phyloP scores from a whole-genome alignment of 2,329 filamentous ascomycete species.

The Hypoxylon sp. region DNA sequence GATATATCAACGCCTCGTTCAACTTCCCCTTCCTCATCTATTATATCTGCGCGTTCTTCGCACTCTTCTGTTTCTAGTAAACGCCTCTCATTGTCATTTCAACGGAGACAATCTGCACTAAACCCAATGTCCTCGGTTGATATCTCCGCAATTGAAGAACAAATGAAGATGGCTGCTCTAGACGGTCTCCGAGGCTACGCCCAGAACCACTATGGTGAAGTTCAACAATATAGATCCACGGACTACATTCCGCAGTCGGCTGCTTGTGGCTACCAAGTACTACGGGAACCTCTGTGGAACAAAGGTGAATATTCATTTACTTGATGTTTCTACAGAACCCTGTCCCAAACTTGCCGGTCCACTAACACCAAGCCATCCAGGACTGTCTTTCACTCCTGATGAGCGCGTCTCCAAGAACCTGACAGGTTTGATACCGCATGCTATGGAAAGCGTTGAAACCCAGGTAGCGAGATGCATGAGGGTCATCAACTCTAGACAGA shows the following conservation, averaged over 20 bases:
- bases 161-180: constrained; percentile 72
- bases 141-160: constrained; percentile 69
- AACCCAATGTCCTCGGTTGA: constrained; percentile 72
- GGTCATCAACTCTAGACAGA: constrained; percentile 79
- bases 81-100: constrained; percentile 65
- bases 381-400: constrained; percentile 75
- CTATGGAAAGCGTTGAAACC: constrained; percentile 72
- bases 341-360: constrained; percentile 15
- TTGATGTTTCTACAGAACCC: constrained; percentile 40
- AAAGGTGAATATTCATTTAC: constrained; percentile 64
- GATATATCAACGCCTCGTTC: constrained; percentile 71
- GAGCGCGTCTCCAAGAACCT: constrained; percentile 76
- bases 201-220: constrained; percentile 69
- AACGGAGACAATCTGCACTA: constrained; percentile 66
- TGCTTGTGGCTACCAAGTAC: constrained; percentile 73
- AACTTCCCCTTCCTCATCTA: constrained; percentile 65
- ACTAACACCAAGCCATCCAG: constrained; percentile 57
- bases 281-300: constrained; percentile 75
- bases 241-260: constrained; percentile 67
- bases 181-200: constrained; percentile 74
- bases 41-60: constrained; percentile 64
- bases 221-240: constrained; percentile 68
- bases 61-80: constrained; percentile 68
- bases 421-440: constrained; percentile 75
- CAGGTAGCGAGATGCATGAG: constrained; percentile 78